These are phyloP conservation scores for Aristolochia contorta DNA, from an alignment of 164 flowering plant species.

Conservation along the genomic window DNA sequence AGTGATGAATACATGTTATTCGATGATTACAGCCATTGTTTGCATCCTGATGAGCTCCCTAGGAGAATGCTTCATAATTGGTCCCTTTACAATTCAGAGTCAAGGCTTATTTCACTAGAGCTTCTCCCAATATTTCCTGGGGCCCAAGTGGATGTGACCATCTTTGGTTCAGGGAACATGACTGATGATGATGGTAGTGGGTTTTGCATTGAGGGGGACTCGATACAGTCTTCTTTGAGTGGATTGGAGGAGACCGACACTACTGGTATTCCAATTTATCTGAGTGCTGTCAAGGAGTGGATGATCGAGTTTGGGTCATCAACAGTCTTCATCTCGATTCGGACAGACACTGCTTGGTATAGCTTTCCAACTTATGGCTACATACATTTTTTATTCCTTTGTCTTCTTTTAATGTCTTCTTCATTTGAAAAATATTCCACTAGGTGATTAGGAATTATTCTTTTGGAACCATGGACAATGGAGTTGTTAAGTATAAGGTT, in stretches of 20 bases:
- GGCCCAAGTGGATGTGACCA: slow-evolving; percentile 72
- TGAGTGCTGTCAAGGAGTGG: slow-evolving; percentile 96
- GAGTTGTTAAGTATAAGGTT: no score
- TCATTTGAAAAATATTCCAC: no score
- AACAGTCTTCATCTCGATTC: slow-evolving; percentile 61
- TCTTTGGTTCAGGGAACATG: slow-evolving; percentile 86
- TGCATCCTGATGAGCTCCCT: slow-evolving; percentile 51
- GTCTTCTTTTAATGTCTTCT: not conserved
- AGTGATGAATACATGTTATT: slow-evolving; percentile 67
- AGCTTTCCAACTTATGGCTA: not conserved
- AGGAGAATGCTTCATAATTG: slow-evolving; percentile 82
- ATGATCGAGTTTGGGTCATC: slow-evolving; percentile 83
- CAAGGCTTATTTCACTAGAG: slow-evolving; percentile 75
- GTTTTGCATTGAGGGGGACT: slow-evolving; percentile 49
- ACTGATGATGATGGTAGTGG: slow-evolving; percentile 78
- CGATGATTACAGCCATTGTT: slow-evolving; percentile 37
- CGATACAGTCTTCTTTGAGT: slow-evolving; percentile 17
- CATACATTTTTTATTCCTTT: no score
- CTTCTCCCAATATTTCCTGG: slow-evolving; percentile 88
- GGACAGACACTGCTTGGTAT: slow-evolving; percentile 95
- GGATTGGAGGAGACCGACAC: slow-evolving; percentile 26
- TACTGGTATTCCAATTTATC: slow-evolving; percentile 72
- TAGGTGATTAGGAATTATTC: no score
- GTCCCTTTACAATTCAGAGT: slow-evolving; percentile 87
- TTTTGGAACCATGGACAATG: no score